Percentiles rank a stretch among this genome's conserved stretches.
phyloP scores from a whole-genome alignment of 495 filamentous ascomycete genomes.

The Mytilinidion resinicola region DNA sequence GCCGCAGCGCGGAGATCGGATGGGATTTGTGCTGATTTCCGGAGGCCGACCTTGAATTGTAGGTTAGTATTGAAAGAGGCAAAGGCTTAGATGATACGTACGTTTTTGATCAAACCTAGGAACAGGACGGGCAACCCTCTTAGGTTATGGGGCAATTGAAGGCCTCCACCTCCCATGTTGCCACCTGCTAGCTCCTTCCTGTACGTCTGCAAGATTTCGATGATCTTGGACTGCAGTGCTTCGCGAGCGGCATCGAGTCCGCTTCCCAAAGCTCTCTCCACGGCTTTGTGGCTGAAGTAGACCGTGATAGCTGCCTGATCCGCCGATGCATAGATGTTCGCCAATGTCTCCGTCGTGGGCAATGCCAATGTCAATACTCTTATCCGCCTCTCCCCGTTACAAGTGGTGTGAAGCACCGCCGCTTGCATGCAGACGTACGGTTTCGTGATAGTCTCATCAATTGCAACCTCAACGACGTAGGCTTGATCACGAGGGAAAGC shows the following conservation, averaged over 20 bases:
- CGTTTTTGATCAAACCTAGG: slow-evolving; percentile 90
- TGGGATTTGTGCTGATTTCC: slow-evolving; percentile 93
- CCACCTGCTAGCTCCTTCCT: slow-evolving; percentile 94
- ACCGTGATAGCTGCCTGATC: slow-evolving; percentile 89
- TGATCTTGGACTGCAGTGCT: slow-evolving; percentile 77
- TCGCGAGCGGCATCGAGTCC: slow-evolving; percentile 89
- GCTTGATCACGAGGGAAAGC: slow-evolving; percentile 95
- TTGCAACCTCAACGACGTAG: slow-evolving; percentile 98
- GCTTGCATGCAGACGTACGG: slow-evolving; percentile 91
- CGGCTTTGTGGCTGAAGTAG: slow-evolving; percentile 96
- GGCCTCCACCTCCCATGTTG: slow-evolving; percentile 80
- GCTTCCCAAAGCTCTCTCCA: slow-evolving; percentile 77
- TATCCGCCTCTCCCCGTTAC: slow-evolving; percentile 93
- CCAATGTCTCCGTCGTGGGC: slow-evolving; percentile 82
- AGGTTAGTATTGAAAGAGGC: slow-evolving; percentile 25
- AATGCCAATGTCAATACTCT: slow-evolving; percentile 89
- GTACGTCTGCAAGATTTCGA: slow-evolving; percentile 92
- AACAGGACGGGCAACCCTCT: slow-evolving; percentile 83
- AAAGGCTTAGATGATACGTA: slow-evolving; percentile 37
- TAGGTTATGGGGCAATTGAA: slow-evolving; percentile 91
- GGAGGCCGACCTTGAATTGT: slow-evolving; percentile 65
- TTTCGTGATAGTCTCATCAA: slow-evolving; percentile 90
- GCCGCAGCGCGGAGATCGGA: slow-evolving; percentile 92
- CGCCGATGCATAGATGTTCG: slow-evolving; percentile 89
- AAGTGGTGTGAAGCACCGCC: slow-evolving; percentile 95